These are phyloP conservation scores for Barnettozyma californica DNA, from an alignment of 805 yeast genomes.

Conservation along the genomic window DNA sequence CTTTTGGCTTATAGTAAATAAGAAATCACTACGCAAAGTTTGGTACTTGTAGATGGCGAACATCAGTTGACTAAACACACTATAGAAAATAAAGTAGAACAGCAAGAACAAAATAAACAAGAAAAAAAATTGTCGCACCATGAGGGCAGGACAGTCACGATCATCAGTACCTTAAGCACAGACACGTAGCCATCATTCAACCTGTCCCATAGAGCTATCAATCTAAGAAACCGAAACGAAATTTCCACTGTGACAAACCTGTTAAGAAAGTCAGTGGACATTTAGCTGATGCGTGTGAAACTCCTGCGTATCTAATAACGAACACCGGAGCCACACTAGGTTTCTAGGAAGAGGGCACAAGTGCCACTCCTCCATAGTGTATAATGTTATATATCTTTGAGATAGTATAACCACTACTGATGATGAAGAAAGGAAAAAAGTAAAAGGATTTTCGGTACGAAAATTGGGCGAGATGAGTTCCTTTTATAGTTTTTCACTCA, in stretches of 20 bases:
- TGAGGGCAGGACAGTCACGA: constrained; percentile 23
- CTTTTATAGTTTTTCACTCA: constrained; percentile 28
- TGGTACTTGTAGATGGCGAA: not conserved
- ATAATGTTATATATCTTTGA: constrained; percentile 54
- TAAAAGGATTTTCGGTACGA: constrained; percentile 7
- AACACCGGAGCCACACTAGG: constrained; percentile 24
- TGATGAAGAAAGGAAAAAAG: constrained; percentile 34
- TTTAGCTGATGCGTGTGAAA: constrained; percentile 54
- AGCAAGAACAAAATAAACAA: no score
- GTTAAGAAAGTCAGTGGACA: constrained; percentile 64
- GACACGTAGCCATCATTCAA: constrained; percentile 17
- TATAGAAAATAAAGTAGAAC: no score
- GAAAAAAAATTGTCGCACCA: constrained; percentile 21
- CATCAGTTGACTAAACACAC: not conserved
- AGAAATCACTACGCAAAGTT: not conserved
- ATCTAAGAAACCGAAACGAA: constrained; percentile 78
- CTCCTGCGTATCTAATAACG: constrained; percentile 24
- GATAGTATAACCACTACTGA: constrained; percentile 83
- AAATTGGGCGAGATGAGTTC: constrained; percentile 21
- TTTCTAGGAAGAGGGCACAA: constrained; percentile 21
- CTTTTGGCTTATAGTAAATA: no score
- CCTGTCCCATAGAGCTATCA: constrained; percentile 25
- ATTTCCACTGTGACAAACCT: constrained; percentile 64
- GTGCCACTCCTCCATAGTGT: constrained; percentile 21
- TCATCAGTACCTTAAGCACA: constrained; percentile 20